Evolutionary conservation across 352 stramenopile genomes (phyloP), one percentile per base, ranked within the genome.

Genomic region (Phytophthora colocasiae): DNA sequence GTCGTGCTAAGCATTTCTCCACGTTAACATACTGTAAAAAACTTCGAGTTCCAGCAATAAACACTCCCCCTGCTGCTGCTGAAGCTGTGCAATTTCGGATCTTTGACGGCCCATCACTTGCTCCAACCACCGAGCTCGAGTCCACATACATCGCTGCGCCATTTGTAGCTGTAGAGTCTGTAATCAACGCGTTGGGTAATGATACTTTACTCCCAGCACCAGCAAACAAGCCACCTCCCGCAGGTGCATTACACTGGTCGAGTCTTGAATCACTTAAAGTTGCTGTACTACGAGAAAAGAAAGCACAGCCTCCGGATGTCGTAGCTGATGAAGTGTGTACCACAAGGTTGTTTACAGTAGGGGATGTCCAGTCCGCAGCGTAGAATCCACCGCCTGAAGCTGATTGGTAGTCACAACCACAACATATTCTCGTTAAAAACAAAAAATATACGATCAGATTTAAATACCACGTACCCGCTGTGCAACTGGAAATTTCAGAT

Each of bases 91-190:
- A 70, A 2, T 50, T 38, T 58, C 47, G 39, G 40, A 69, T 24
- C n/a, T 72, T 12, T 1, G 66, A 64, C 2, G 55, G 19, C 10
- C 11, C 15, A 48, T 55, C 44, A 19, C 55, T 34, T 17, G 31
- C 6, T 6, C 66, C 68, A 12, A 50, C 24, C 3, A 82, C 4
- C 17, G 49, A 50, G 15, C 77, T 85, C 1, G 58, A 48, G 29
- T 78, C 49, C 8, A 81, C 58, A 31, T 70, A 80, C n/a, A 80
- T 56, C 2, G 62, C 77, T 34, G 48, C 71, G 10, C 74, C 77
- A 29, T 47, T 73, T 24, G 31, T 14, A n/a, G 64, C 72, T 4
- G 14, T 53, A 24, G 66, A 73, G 1, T 26, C 45, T 26, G 0
- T 22, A 26, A 85, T 45, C 6, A 17, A 40, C 3, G 38, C 24